Base-by-base conservation (phyloP, 2,329 filamentous ascomycete species). In the Penicillium sp. region DNA sequence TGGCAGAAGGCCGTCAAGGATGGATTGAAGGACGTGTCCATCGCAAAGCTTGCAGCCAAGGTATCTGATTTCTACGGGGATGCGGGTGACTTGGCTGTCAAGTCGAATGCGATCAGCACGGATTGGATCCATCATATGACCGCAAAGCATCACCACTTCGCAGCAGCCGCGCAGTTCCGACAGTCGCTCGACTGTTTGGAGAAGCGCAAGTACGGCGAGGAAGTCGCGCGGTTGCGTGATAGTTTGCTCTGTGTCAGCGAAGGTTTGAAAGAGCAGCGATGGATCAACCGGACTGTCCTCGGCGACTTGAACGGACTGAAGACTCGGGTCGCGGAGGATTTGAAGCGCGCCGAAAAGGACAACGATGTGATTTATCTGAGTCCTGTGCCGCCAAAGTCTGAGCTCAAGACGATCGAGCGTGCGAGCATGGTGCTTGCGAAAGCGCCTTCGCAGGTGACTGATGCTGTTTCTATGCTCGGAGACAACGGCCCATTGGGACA, bases 71-170 rank as follows among this genome's bases (percentile, higher is more conserved):
- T 96, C 41, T 99, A 97, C 74, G 89, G 86, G 49, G 79, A 87
- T 50, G 91, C 92, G 0, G 87, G 89, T 6, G 93, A 97, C 64
- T 88, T 87, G 59, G 92, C 91, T 9, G 86, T 95, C 69, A 90
- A 92, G 72, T 96, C 92, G 58, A 88, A 96, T 66, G 87, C 90
- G 14, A 87, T 97, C 62, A 94, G 90, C 70, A 92, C 89, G 52
- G 89, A 94, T 58, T 97, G 93, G 94, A 97, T 99, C 63, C 93
- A 97, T 73, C 93, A 97, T 70, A 92, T 95, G 83, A 92, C 89
- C 24, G 94, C 93, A 5, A 99, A 97, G 72, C 92, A 97, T 68
- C 90, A 97, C 68, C 94, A 97, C 73, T 97, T 99, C 75, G 92
- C 93, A 1, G 93, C 91, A 0, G 94, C 94, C 0, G 94, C 94